A percentile compares a stretch with the other conserved stretches of the same genome.
These are phyloP conservation scores for Millerozyma acaciae DNA, from an alignment of 805 yeast species.

Conservation along the genomic window DNA sequence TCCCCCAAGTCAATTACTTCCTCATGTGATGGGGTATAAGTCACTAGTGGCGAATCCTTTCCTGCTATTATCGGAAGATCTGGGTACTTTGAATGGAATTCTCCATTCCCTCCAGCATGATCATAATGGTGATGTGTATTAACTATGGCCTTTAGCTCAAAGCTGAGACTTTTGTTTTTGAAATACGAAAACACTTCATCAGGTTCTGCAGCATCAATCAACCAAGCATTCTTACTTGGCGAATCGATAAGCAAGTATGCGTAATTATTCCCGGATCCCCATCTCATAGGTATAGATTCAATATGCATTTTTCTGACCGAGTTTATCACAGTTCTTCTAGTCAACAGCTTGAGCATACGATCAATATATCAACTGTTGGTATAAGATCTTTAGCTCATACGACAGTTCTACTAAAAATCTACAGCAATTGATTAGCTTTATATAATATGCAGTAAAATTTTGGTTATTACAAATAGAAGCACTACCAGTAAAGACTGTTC, in stretches of 20 bases:
- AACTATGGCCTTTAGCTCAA: conserved; percentile 69
- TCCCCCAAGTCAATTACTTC: conserved; percentile 63
- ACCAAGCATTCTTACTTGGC: conserved; percentile 62
- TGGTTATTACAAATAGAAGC: too few species aligned
- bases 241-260: conserved; percentile 75
- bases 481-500: too few species aligned
- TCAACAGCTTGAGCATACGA: too few species aligned
- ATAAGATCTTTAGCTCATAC: too few species aligned
- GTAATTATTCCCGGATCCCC: conserved; percentile 93
- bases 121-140: conserved; percentile 97
- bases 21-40: conserved; percentile 63
- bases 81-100: conserved; percentile 37
- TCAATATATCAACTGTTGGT: too few species aligned
- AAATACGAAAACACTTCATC: conserved; percentile 52
- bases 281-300: conserved; percentile 81
- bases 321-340: too few species aligned
- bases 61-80: conserved; percentile 78
- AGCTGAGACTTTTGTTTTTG: conserved; percentile 33
- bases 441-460: too few species aligned
- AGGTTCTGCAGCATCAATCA: conserved; percentile 93
- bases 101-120: conserved; percentile 83
- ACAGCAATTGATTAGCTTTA: too few species aligned
- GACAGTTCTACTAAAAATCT: too few species aligned
- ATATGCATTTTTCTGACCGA: conserved; percentile 67
- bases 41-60: conserved; percentile 68